These are phyloP conservation scores for Mycena capillaripes DNA, from an alignment of 768 basidiomycete species.

Conservation along the genomic window DNA sequence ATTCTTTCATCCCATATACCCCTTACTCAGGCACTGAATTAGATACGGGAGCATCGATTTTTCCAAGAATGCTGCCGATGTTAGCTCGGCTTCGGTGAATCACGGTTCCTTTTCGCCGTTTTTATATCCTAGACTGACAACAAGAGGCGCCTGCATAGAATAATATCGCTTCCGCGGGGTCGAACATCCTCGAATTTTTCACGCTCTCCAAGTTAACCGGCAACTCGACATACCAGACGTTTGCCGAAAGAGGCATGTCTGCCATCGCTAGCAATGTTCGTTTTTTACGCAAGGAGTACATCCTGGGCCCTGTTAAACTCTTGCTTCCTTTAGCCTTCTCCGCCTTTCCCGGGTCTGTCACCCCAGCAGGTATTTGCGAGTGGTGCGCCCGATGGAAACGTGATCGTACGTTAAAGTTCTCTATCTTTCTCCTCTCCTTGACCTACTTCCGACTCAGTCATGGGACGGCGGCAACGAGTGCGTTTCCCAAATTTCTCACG, in stretches of 20 bases:
- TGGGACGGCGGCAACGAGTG: constrained; percentile 29
- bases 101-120: neutral
- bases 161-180: constrained; percentile 27
- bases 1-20: neutral
- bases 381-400: constrained; percentile 21
- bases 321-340: neutral
- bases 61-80: neutral
- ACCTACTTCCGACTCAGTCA: neutral
- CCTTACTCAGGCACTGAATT: neutral
- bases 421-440: neutral
- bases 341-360: constrained; percentile 26
- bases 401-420: constrained; percentile 13
- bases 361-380: constrained; percentile 23
- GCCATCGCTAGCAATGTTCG: constrained; percentile 29
- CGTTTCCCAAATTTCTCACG: neutral
- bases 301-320: neutral
- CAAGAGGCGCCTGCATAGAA: constrained; percentile 5
- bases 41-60: constrained; percentile 30
- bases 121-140: constrained; percentile 6
- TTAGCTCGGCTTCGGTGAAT: constrained; percentile 20
- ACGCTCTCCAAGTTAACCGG: constrained; percentile 26
- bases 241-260: constrained; percentile 22
- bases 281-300: neutral
- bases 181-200: constrained; percentile 26
- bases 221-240: constrained; percentile 26